These are phyloP conservation scores for Mycena albidolilacea DNA, from an alignment of 768 basidiomycete genomes.

Conservation along the genomic window DNA sequence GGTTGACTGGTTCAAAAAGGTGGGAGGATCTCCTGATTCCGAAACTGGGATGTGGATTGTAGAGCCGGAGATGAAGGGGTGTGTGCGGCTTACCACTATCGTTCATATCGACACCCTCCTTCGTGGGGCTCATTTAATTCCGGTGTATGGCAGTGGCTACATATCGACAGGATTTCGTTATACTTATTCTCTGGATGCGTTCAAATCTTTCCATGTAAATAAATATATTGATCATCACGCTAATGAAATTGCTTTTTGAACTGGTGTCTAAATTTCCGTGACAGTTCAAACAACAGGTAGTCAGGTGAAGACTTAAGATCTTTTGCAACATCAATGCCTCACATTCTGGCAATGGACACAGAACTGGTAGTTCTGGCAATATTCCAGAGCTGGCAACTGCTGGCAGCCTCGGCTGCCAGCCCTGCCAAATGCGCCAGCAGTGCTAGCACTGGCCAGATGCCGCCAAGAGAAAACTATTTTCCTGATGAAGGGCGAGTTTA, in stretches of 20 bases:
- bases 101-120: neutral
- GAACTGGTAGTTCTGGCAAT: neutral
- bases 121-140: neutral
- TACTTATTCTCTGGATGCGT: too few species aligned
- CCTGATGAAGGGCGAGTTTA: too few species aligned
- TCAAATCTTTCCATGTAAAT: too few species aligned
- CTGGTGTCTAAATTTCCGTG: too few species aligned
- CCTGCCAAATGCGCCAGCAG: neutral
- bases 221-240: too few species aligned
- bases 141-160: neutral
- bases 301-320: too few species aligned
- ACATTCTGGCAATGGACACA: too few species aligned
- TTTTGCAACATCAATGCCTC: too few species aligned
- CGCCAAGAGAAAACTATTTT: too few species aligned
- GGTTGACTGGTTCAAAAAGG: neutral
- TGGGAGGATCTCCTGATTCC: neutral
- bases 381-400: neutral
- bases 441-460: too few species aligned
- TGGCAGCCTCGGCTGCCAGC: neutral
- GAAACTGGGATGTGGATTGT: conserved; percentile 5
- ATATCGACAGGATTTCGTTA: neutral
- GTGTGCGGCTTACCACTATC: neutral
- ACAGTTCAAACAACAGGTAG: too few species aligned
- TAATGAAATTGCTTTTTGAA: too few species aligned
- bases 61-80: neutral